A percentile compares a stretch with the other conserved stretches of the same genome.
These are phyloP conservation scores for Silene latifolia DNA, from an alignment of 148 eudicot species.

Conservation along the genomic window DNA sequence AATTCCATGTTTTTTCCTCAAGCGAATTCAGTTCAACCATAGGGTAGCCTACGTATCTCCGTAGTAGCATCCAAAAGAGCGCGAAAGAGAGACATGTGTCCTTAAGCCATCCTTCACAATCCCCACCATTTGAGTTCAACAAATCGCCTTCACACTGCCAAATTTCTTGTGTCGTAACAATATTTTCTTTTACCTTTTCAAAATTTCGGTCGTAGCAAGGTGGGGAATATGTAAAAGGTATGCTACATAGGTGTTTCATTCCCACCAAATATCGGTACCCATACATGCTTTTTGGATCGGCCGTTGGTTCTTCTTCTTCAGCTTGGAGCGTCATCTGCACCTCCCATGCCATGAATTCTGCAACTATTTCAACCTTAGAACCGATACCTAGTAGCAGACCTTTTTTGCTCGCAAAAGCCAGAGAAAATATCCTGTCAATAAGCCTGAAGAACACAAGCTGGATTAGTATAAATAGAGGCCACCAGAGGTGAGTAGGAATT, in stretches of 20 bases:
- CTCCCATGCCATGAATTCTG: slow-evolving; percentile 5
- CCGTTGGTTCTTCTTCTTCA: neutral
- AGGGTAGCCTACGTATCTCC: slow-evolving; percentile 1
- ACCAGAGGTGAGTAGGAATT: neutral
- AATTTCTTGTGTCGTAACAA: slow-evolving; percentile 1
- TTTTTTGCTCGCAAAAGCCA: neutral
- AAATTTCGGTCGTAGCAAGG: slow-evolving; percentile 10
- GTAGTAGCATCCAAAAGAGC: slow-evolving; percentile 10
- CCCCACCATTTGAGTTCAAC: slow-evolving; percentile 5
- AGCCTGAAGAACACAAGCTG: neutral
- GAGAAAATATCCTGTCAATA: neutral
- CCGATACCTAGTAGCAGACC: neutral
- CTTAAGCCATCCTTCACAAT: neutral
- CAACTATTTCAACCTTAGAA: neutral
- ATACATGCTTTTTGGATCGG: neutral
- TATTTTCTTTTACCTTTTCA: neutral
- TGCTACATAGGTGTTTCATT: neutral
- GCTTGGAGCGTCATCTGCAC: neutral
- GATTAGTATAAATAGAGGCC: neutral
- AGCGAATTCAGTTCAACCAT: neutral
- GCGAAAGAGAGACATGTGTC: slow-evolving; percentile 10
- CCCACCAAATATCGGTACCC: slow-evolving; percentile 5
- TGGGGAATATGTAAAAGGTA: neutral
- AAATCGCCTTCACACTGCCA: slow-evolving; percentile 9
- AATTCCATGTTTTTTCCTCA: too few species aligned